These are phyloP conservation scores for Aspergillus floridensis DNA, from an alignment of 2,329 filamentous ascomycete species.

Conservation along the genomic window DNA sequence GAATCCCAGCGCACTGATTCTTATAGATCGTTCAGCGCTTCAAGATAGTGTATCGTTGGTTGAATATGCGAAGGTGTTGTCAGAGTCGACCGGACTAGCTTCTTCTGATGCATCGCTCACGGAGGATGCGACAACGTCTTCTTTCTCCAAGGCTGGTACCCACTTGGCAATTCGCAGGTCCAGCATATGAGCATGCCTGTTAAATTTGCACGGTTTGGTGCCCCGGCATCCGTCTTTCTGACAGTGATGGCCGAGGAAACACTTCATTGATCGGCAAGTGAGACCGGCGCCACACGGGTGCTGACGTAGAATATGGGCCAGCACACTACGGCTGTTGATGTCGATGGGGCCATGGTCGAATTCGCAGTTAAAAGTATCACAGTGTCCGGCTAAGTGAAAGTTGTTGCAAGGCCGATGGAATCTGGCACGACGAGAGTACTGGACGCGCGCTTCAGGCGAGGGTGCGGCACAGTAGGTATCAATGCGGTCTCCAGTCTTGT, in stretches of 20 bases:
- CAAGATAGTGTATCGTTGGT: not conserved
- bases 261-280: conserved; percentile 44
- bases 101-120: not conserved
- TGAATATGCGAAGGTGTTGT: not conserved
- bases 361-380: conserved; percentile 37
- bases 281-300: conserved; percentile 43
- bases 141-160: not conserved
- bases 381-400: conserved; percentile 45
- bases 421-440: conserved; percentile 40
- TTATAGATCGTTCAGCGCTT: not conserved
- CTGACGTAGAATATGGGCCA: conserved; percentile 47
- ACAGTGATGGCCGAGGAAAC: conserved; percentile 47
- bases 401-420: conserved; percentile 51
- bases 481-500: conserved; percentile 48
- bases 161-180: conserved; percentile 12
- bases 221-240: conserved; percentile 34
- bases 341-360: conserved; percentile 50
- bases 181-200: conserved; percentile 26
- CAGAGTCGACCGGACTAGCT: not conserved
- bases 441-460: conserved; percentile 35
- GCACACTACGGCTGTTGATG: conserved; percentile 37
- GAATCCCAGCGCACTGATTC: not conserved
- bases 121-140: not conserved
- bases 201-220: conserved; percentile 31
- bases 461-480: conserved; percentile 44